These are phyloP conservation scores for Chlorella sp. DNA, from an alignment of 139 green algal species.

Conservation along the genomic window DNA sequence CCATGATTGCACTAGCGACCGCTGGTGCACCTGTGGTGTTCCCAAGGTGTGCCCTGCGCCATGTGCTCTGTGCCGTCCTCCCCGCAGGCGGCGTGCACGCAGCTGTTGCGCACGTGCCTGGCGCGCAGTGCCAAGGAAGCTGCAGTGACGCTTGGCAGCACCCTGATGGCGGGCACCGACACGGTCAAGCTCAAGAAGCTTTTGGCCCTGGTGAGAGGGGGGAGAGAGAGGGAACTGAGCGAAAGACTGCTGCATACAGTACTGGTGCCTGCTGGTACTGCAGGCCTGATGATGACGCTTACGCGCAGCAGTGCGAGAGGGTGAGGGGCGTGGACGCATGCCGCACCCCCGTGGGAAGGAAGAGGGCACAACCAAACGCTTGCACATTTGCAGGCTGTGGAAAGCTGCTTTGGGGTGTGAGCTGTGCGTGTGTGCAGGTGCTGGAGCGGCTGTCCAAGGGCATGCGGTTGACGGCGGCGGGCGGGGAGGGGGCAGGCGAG, in stretches of 20 bases:
- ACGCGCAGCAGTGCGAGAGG: neutral
- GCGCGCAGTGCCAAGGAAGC: slow-evolving; percentile 44
- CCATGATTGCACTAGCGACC: too few species aligned
- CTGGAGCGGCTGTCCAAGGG: slow-evolving; percentile 49
- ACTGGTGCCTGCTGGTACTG: too few species aligned
- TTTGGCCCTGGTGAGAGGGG: slow-evolving; percentile 34
- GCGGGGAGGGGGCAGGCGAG: neutral
- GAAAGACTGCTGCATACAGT: neutral
- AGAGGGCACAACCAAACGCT: neutral
- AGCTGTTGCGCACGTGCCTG: slow-evolving; percentile 46
- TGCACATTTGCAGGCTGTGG: neutral
- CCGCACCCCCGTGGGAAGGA: neutral
- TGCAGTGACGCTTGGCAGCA: slow-evolving; percentile 24
- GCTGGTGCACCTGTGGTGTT: too few species aligned
- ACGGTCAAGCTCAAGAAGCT: slow-evolving; percentile 55
- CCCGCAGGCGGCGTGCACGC: slow-evolving; percentile 28
- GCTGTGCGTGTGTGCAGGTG: neutral
- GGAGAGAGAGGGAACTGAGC: neutral
- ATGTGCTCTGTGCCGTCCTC: neutral
- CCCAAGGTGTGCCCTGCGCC: too few species aligned
- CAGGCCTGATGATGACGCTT: too few species aligned
- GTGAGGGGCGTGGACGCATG: neutral
- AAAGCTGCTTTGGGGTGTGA: neutral
- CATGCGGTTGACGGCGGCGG: slow-evolving; percentile 22
- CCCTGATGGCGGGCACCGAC: slow-evolving; percentile 30